phyloP scores from a whole-genome alignment of 371 early-diverging fungal genomes.

The Quaeritorhiza haematococci region DNA sequence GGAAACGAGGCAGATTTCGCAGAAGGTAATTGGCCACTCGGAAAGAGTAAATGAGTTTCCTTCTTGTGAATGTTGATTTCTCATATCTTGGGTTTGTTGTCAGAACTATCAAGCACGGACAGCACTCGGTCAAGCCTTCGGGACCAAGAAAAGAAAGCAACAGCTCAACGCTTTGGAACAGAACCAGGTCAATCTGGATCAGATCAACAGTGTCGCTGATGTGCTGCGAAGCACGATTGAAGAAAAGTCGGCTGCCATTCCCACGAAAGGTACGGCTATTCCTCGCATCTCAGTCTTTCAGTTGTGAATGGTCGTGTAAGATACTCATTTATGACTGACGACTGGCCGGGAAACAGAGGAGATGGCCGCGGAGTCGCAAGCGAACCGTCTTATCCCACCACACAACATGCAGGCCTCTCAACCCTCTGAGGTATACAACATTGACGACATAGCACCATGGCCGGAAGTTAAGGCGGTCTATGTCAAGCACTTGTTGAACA shows the following conservation, averaged over 20 bases:
- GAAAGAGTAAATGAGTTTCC: too few species aligned
- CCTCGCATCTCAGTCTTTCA: not conserved
- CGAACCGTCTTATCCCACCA: constrained; percentile 66
- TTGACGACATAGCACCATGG: constrained; percentile 66
- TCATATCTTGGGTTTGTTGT: too few species aligned
- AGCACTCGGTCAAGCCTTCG: constrained; percentile 80
- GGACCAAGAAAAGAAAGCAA: constrained; percentile 78
- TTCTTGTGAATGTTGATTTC: too few species aligned
- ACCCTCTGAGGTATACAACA: constrained; percentile 68
- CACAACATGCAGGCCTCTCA: constrained; percentile 56
- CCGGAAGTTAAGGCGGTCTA: too few species aligned
- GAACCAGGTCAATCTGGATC: constrained; percentile 67
- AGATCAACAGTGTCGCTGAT: constrained; percentile 52
- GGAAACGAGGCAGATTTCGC: too few species aligned
- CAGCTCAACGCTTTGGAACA: constrained; percentile 72
- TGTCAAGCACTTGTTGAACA: too few species aligned
- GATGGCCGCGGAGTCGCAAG: constrained; percentile 45
- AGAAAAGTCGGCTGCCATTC: constrained; percentile 46
- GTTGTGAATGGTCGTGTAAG: not conserved
- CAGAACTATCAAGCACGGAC: constrained; percentile 58
- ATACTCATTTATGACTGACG: not conserved
- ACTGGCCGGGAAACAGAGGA: constrained; percentile 24
- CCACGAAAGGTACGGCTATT: constrained; percentile 32
- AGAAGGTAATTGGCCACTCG: too few species aligned
- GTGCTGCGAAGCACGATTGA: constrained; percentile 55